These are phyloP conservation scores for Phytopythium boreale DNA, from an alignment of 352 stramenopile genomes.

Conservation along the genomic window DNA sequence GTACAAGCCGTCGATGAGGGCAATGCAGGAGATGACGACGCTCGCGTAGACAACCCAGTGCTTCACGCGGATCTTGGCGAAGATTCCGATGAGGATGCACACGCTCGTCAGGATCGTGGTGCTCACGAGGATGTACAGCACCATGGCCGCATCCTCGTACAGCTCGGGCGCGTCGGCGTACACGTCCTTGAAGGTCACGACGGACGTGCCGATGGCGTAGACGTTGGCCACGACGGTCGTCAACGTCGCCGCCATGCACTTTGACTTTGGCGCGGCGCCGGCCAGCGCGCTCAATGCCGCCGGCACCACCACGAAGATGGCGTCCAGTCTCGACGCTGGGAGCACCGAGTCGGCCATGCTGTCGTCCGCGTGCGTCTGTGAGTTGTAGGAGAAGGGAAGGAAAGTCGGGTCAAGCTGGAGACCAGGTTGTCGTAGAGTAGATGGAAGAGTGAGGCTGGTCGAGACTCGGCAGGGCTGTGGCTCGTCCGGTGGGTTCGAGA, in stretches of 20 bases:
- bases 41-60: not conserved
- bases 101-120: not conserved
- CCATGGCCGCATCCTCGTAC: not conserved
- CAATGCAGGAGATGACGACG: not conserved
- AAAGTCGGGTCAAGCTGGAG: not conserved
- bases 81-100: not conserved
- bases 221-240: not conserved
- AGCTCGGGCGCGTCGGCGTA: not conserved
- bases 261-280: not conserved
- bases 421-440: not conserved
- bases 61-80: not conserved
- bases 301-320: not conserved
- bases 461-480: not conserved
- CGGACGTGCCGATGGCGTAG: not conserved
- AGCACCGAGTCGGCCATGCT: slow-evolving; percentile 1
- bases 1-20: not conserved
- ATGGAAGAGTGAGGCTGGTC: not conserved
- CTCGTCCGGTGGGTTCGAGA: not conserved
- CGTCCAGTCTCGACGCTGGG: not conserved
- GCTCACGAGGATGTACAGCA: not conserved
- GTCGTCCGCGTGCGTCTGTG: not conserved
- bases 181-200: not conserved
- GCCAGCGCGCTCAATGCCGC: not conserved
- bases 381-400: too few relatives aligned
- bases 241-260: not conserved